phyloP scores from a whole-genome alignment of 768 basidiomycete species.

The Pleurotus citrinopileatus region DNA sequence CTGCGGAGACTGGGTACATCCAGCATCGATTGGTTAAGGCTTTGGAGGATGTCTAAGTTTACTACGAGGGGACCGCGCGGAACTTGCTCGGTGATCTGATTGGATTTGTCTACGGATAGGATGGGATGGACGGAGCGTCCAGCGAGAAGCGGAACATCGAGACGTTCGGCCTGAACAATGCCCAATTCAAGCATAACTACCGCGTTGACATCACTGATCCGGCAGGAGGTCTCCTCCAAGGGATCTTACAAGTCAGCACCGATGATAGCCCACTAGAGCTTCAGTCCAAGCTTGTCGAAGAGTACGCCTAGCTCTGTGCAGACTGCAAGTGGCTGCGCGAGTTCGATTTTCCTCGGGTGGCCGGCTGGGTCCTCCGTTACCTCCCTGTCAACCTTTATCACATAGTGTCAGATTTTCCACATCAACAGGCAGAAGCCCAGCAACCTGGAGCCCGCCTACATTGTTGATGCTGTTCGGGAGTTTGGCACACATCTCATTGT shows the following conservation, averaged over 20 bases:
- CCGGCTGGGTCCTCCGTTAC: slow-evolving; percentile 72
- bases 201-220: slow-evolving; percentile 93
- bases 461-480: slow-evolving; percentile 75
- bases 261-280: slow-evolving; percentile 82
- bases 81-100: slow-evolving; percentile 96
- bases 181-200: slow-evolving; percentile 86
- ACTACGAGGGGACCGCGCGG: slow-evolving; percentile 96
- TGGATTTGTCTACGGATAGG: slow-evolving; percentile 97
- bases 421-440: slow-evolving; percentile 92
- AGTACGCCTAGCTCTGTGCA: slow-evolving; percentile 52
- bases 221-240: slow-evolving; percentile 72
- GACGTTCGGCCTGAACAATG: slow-evolving; percentile 78
- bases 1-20: slow-evolving; percentile 98
- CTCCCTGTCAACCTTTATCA: slow-evolving; percentile 95
- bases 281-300: slow-evolving; percentile 80
- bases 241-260: slow-evolving; percentile 82
- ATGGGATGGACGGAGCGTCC: slow-evolving; percentile 97
- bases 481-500: slow-evolving; percentile 75
- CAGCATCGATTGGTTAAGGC: slow-evolving; percentile 98
- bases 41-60: slow-evolving; percentile 94
- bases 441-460: slow-evolving; percentile 85
- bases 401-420: slow-evolving; percentile 94
- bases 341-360: slow-evolving; percentile 80
- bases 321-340: slow-evolving; percentile 77
- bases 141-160: slow-evolving; percentile 96